These are phyloP conservation scores for Haematococcus lacustris DNA, from an alignment of 139 green algal species.

Conservation along the genomic window DNA sequence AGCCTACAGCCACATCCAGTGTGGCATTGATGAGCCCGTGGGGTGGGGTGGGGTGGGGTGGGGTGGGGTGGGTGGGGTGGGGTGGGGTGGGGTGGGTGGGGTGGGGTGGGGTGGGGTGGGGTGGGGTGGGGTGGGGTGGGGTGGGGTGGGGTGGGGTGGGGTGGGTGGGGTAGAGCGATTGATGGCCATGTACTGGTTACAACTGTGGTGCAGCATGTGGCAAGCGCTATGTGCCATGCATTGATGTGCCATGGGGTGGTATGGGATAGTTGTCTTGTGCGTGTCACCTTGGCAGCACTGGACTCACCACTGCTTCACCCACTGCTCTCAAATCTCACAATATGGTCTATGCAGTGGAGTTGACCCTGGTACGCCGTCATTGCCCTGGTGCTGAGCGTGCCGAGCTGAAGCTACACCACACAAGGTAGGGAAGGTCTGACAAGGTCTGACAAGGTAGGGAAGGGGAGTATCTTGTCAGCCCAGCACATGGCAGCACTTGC, in stretches of 20 bases:
- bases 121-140: background rate
- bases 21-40: background rate
- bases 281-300: too few relatives aligned
- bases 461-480: background rate
- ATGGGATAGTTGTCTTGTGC: too few relatives aligned
- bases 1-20: constrained; percentile 22
- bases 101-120: background rate
- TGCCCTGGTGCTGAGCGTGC: background rate
- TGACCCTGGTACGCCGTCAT: too few relatives aligned
- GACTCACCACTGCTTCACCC: too few relatives aligned
- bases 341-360: too few relatives aligned
- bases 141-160: background rate
- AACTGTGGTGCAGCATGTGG: too few relatives aligned
- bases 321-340: too few relatives aligned
- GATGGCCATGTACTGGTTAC: background rate
- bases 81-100: background rate
- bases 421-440: background rate
- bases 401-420: background rate
- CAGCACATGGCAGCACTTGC: constrained; percentile 1
- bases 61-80: too few relatives aligned
- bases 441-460: background rate
- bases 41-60: background rate
- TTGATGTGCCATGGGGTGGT: too few relatives aligned
- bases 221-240: too few relatives aligned
- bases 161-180: background rate